Evolutionary conservation across 345 rosid genomes (phyloP).

Genomic region (Cardamine resedifolia): DNA sequence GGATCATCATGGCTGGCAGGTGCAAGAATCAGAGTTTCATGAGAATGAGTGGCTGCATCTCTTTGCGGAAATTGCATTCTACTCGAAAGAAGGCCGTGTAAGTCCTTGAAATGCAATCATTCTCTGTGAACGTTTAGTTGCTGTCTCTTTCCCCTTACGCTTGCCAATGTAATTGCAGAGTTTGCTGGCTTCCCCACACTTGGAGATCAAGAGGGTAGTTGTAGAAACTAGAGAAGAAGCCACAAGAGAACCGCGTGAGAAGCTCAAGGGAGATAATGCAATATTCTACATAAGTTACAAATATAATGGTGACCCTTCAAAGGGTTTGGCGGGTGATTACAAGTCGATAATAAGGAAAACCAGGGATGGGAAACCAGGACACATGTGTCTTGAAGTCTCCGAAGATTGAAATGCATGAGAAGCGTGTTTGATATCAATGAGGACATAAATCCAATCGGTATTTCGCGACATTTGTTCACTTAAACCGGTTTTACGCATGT

Average conservation of each 20-base stretch:
- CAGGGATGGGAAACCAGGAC: no score
- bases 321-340: no score
- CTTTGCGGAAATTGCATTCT: conserved; percentile 4
- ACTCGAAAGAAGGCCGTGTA: not conserved
- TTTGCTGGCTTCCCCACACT: not conserved
- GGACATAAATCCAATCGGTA: no score
- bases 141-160: not conserved
- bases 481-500: no score
- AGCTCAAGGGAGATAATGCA: conserved; percentile 5
- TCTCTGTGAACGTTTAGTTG: not conserved
- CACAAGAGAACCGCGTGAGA: conserved; percentile 8
- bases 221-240: conserved; percentile 16
- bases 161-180: not conserved
- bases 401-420: no score
- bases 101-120: conserved; percentile 10
- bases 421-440: no score
- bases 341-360: no score
- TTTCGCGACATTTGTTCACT: no score
- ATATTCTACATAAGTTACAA: conserved; percentile 23
- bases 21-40: conserved; percentile 12
- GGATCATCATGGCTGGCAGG: conserved; percentile 8
- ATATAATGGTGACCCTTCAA: not conserved
- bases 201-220: conserved; percentile 21
- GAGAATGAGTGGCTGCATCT: conserved; percentile 18
- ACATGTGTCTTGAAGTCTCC: no score